phyloP scores from a whole-genome alignment of 306 rosid genomes.

The Cicer judaicum region DNA sequence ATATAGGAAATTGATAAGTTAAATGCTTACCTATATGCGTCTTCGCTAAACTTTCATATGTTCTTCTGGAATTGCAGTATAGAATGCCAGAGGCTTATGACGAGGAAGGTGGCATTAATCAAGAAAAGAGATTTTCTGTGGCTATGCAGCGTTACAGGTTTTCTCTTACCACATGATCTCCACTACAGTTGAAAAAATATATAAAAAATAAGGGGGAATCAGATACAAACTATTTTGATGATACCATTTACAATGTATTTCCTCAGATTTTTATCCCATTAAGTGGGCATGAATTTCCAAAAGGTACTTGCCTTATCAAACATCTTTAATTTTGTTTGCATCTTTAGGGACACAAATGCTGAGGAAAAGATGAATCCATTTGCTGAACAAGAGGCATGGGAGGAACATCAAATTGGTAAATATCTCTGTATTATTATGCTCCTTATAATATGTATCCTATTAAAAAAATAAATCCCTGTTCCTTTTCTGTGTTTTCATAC shows the following conservation, averaged over 20 bases:
- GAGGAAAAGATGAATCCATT: constrained; percentile 91
- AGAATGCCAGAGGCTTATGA: constrained; percentile 97
- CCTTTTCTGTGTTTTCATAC: constrained; percentile 31
- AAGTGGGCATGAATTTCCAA: constrained; percentile 16
- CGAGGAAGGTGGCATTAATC: constrained; percentile 78
- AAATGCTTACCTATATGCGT: constrained; percentile 11
- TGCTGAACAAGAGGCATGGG: constrained; percentile 99
- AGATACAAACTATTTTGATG: background rate
- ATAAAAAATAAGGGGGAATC: constrained; percentile 16
- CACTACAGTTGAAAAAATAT: constrained; percentile 2
- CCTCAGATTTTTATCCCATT: constrained; percentile 27
- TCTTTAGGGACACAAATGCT: constrained; percentile 65
- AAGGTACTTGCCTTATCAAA: constrained; percentile 31
- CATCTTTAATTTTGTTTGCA: constrained; percentile 23
- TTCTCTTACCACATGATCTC: constrained; percentile 33
- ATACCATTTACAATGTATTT: constrained; percentile 17
- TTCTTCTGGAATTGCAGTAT: constrained; percentile 66
- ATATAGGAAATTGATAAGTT: constrained; percentile 18
- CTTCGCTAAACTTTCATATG: constrained; percentile 24
- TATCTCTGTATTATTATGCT: constrained; percentile 10
- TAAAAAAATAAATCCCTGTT: constrained; percentile 15
- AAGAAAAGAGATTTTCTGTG: constrained; percentile 89
- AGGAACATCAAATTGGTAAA: constrained; percentile 90
- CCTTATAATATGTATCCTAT: constrained; percentile 2
- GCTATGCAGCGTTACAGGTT: constrained; percentile 54